A percentile compares a stretch with the other conserved stretches of the same genome.
Conservation (phyloP, 768 basidiomycete genomes). For the Auricularia sp. region DNA sequence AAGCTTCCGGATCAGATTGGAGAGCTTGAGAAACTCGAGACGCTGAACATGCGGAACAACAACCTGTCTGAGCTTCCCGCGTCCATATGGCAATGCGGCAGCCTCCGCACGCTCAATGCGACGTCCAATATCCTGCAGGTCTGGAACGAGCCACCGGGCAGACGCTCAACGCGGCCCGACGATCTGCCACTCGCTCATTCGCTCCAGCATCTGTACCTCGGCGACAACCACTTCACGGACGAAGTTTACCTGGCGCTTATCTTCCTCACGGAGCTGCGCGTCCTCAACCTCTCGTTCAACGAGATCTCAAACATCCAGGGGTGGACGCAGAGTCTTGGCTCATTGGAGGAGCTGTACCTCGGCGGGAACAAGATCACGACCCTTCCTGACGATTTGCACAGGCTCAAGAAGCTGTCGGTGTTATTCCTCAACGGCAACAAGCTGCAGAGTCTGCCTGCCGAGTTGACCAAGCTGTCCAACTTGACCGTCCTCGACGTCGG, state of each 20-base stretch:
- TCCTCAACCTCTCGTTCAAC: constrained; percentile 92
- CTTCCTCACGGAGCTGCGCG: constrained; percentile 62
- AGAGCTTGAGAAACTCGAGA: constrained; percentile 57
- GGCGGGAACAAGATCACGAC: constrained; percentile 91
- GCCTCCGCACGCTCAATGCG: constrained; percentile 63
- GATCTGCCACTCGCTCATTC: constrained; percentile 50
- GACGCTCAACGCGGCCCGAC: background rate
- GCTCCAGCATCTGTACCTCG: constrained; percentile 72
- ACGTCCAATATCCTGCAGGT: constrained; percentile 76
- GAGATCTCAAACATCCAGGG: constrained; percentile 44
- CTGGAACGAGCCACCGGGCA: constrained; percentile 54
- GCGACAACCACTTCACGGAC: constrained; percentile 80
- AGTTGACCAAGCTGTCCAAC: constrained; percentile 71
- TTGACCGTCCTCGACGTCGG: constrained; percentile 84
- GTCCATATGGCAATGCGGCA: constrained; percentile 75
- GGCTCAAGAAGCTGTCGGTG: constrained; percentile 54
- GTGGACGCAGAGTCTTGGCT: constrained; percentile 7
- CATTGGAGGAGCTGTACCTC: constrained; percentile 80
- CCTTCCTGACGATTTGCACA: constrained; percentile 80
- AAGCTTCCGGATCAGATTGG: constrained; percentile 70
- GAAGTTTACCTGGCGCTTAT: constrained; percentile 67
- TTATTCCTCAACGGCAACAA: constrained; percentile 91
- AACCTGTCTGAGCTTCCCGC: constrained; percentile 65
- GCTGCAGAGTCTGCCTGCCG: constrained; percentile 84
- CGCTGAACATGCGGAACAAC: constrained; percentile 86